Evolutionary conservation across 371 early-diverging fungal genomes (phyloP), one percentile per base, ranked within the genome.

Genomic region (Rhizopus arrhizus): DNA sequence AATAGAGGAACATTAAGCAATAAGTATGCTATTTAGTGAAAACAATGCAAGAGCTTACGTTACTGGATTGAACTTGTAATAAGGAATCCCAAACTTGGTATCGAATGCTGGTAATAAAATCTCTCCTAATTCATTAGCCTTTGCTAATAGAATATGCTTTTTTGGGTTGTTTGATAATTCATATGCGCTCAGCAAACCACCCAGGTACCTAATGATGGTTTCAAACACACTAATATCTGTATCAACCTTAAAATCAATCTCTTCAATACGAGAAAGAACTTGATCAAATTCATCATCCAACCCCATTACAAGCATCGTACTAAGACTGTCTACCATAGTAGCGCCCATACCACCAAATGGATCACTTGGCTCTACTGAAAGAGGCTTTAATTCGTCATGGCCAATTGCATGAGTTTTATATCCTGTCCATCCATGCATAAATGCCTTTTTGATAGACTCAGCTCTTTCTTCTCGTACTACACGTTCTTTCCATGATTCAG

Each of bases 131-230:
- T 82, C 69, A 3, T 67, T 71, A 4, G 87, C 87, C 53, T 83
- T 82, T 10, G 66, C 45, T 5, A 84, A 53, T 32, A 82, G 53
- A 10, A 73, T 51, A 8, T 53, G 36, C 22, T 43, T 59, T 13
- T 16, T 43, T 7, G 60, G 55, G 15, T 72, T 50, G 59, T 69
- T 65, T 5, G 82, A 78, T 41, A 93, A 72, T 49, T 94, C 85
- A 64, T 93, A 89, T 2, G 94, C 92, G 34, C 88, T 85, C 31
- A 95, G 67, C 8, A 96, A 72, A 5, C 94, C 95, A 5, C 96
- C 97, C 40, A 97, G 69, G 36, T 91, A 85, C 1, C 97, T 86
- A 49, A 96, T 97, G 15, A 83, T 87, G 41, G 91, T 88, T 70
- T 97, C 97, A 71, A 96, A 96, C 13, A 91, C 84, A 45, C 78